Evolutionary conservation across 345 rosid species (phyloP).

Genomic region (Salix koriyanagi): DNA sequence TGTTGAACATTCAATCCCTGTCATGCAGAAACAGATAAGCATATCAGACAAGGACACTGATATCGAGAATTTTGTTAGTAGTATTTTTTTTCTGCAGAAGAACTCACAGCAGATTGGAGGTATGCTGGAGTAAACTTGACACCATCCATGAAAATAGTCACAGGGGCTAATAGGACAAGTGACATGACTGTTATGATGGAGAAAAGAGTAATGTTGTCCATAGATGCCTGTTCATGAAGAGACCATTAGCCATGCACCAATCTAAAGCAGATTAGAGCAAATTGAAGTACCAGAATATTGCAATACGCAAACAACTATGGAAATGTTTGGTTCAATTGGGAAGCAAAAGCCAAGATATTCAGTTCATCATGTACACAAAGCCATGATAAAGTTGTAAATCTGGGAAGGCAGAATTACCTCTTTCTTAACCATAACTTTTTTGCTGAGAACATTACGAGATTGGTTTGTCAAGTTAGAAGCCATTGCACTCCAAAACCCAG

Average conservation of each 20-base stretch:
- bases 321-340: neutral
- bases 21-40: conserved; percentile 11
- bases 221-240: conserved; percentile 56
- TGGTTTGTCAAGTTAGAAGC: conserved; percentile 35
- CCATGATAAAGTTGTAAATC: neutral
- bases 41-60: conserved; percentile 16
- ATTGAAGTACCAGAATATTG: neutral
- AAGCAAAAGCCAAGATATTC: neutral
- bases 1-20: conserved; percentile 77
- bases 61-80: neutral
- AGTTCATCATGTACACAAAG: neutral
- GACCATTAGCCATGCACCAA: conserved; percentile 3
- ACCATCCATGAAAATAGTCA: conserved; percentile 74
- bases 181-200: conserved; percentile 97
- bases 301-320: neutral
- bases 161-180: conserved; percentile 75
- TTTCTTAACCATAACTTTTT: conserved; percentile 91
- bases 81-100: neutral
- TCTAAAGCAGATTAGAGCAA: neutral
- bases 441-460: conserved; percentile 41
- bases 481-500: conserved; percentile 40
- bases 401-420: conserved; percentile 53
- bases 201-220: conserved; percentile 97
- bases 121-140: conserved; percentile 83
- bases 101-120: conserved; percentile 80